Conservation (phyloP, 495 filamentous ascomycete species). For the Talaromyces borbonicus region DNA sequence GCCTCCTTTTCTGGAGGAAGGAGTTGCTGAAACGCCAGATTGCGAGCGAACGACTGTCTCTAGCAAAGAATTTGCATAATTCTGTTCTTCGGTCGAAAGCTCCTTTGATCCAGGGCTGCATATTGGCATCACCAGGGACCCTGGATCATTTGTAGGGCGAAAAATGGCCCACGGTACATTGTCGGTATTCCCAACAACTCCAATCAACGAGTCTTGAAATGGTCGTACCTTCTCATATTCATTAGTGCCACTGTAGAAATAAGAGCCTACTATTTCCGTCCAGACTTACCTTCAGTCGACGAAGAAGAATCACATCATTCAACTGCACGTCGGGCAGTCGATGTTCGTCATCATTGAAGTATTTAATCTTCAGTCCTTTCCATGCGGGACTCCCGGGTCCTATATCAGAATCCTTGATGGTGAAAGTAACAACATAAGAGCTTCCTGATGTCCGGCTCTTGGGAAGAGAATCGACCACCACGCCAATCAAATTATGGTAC, state of each 20-base stretch:
- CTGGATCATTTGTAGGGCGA: constrained; percentile 19
- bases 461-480: constrained; percentile 34
- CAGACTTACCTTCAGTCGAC: constrained; percentile 29
- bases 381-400: constrained; percentile 17
- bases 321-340: constrained; percentile 27
- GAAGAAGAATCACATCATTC: constrained; percentile 40
- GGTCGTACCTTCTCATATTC: constrained; percentile 18
- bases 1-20: not conserved
- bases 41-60: constrained; percentile 11
- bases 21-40: constrained; percentile 9
- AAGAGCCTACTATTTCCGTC: too few relatives aligned
- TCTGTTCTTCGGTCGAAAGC: constrained; percentile 20
- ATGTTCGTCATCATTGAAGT: constrained; percentile 32
- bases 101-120: constrained; percentile 24
- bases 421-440: constrained; percentile 36
- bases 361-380: constrained; percentile 40
- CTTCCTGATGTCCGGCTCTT: constrained; percentile 22
- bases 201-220: constrained; percentile 16
- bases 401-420: constrained; percentile 34
- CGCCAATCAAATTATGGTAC: constrained; percentile 33
- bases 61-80: constrained; percentile 20
- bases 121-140: constrained; percentile 14
- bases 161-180: constrained; percentile 30
- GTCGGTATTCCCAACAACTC: constrained; percentile 20
- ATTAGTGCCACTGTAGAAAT: too few relatives aligned